A percentile compares a stretch with the other conserved stretches of the same genome.
phyloP scores from a whole-genome alignment of 176 grass and related monocot species.

The Oryza coarctata region DNA sequence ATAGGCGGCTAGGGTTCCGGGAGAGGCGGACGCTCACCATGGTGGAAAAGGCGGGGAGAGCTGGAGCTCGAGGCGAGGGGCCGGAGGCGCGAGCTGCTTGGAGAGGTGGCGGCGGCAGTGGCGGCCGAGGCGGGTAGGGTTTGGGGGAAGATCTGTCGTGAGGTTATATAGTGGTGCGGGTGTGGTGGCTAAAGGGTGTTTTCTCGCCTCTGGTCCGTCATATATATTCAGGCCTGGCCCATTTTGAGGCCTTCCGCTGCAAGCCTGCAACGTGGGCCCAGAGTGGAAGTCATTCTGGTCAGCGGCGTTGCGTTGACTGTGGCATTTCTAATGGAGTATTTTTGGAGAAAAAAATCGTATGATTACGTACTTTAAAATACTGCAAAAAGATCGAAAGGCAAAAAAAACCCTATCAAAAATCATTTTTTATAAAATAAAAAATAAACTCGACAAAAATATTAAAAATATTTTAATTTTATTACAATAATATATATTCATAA shows the following conservation, averaged over 20 bases:
- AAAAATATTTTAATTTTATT: too few species aligned
- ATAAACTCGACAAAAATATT: too few species aligned
- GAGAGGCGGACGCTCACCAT: slow-evolving; percentile 34
- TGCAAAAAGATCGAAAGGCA: too few species aligned
- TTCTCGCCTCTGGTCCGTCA: background rate
- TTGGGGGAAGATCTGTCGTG: background rate
- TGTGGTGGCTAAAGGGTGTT: background rate
- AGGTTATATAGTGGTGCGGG: slow-evolving; percentile 13
- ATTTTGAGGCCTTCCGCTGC: background rate
- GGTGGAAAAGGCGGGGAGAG: background rate
- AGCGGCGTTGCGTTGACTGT: too few species aligned
- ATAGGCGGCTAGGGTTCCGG: background rate
- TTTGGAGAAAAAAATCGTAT: too few species aligned
- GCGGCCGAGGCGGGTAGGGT: slow-evolving; percentile 38
- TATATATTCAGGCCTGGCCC: background rate
- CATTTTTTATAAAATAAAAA: too few species aligned
- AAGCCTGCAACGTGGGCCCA: background rate
- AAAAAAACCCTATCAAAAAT: too few species aligned
- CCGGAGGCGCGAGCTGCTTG: slow-evolving; percentile 14
- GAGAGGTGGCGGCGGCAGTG: background rate
- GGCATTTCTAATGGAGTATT: too few species aligned
- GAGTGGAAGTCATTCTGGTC: too few species aligned
- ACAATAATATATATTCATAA: too few species aligned
- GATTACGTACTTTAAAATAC: too few species aligned
- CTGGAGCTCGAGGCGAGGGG: background rate